These are phyloP conservation scores for Hypoxylon sp. DNA, from an alignment of 2,329 filamentous ascomycete species.

Conservation along the genomic window DNA sequence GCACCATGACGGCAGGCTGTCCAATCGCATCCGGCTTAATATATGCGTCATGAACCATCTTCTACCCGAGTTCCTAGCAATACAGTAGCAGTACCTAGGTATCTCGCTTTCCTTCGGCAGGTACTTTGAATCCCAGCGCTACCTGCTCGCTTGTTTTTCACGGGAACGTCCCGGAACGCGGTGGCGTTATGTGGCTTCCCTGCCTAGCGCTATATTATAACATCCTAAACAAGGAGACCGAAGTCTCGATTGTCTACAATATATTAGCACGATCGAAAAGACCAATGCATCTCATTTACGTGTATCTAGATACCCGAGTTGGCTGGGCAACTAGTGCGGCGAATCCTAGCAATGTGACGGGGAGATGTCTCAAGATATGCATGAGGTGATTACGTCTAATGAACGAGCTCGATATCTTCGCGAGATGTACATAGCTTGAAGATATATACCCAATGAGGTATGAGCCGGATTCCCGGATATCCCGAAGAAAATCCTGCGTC, in stretches of 20 bases:
- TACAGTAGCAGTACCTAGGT: background rate
- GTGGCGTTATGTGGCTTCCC: constrained; percentile 7
- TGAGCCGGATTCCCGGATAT: background rate
- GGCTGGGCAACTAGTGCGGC: background rate
- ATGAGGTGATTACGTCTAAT: background rate
- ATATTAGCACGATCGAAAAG: background rate
- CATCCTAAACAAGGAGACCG: constrained; percentile 1
- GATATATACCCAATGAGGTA: background rate
- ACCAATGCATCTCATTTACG: background rate
- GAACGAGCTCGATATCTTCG: too few relatives aligned
- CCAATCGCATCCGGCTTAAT: background rate
- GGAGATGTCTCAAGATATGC: background rate
- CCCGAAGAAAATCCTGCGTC: background rate
- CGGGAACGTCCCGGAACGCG: background rate
- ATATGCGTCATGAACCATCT: background rate
- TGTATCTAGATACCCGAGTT: background rate
- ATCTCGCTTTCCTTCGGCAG: background rate
- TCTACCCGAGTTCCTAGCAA: background rate
- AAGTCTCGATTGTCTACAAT: background rate
- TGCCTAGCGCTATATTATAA: background rate
- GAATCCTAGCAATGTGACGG: background rate
- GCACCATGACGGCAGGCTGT: constrained; percentile 5
- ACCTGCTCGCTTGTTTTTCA: too few relatives aligned
- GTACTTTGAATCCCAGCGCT: too few relatives aligned
- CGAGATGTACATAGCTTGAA: background rate